Evolutionary conservation across 805 yeast species (phyloP), one percentile per base, ranked within the genome.

Genomic region (Candida morakotiae): DNA sequence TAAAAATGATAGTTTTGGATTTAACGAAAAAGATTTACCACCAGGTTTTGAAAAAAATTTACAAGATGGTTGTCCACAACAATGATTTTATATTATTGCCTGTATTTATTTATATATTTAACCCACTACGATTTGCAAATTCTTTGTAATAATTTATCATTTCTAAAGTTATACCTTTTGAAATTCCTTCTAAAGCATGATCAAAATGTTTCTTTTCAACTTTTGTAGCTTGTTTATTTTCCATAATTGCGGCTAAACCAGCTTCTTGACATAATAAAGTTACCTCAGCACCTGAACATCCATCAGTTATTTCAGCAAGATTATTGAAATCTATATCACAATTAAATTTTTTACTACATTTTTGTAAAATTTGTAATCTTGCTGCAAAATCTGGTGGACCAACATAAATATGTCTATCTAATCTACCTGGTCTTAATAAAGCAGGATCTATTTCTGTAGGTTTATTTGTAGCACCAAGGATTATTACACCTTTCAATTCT

Each of bases 211-310:
- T 64, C 42, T 66, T 68, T n/a, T 60, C 57, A 0, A 89, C 94
- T 5, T 48, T 46, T 1, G 52, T 51, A 7, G 84, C 72, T 3
- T 77, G 63, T 5, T 73, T 58, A 44, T 84, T 63, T 47, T 87
- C 96, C 82, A 87, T 87, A 40, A 93, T 80, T 0, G 98, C 96
- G n/a, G 84, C 77, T 9, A 93, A 63, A 2, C 98, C 98, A 0
- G 98, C 96, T 58, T 91, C 97, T 57, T 89, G 98, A 50, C 96
- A 87, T 15, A 91, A 58, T 15, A 88, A 69, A 0, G 89, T 95
- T 26, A 93, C 86, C 58, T 93, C 98, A 0, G 98, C 96, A 25
- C 99, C 99, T 0, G 97, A 88, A 52, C 95, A 88, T 0, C 98
- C 98, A 0, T 83, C 91, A 0, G 96, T 85, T 5, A 62, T 51